Conservation (phyloP, 2,329 filamentous ascomycete genomes). For the Septoria petroselini region DNA sequence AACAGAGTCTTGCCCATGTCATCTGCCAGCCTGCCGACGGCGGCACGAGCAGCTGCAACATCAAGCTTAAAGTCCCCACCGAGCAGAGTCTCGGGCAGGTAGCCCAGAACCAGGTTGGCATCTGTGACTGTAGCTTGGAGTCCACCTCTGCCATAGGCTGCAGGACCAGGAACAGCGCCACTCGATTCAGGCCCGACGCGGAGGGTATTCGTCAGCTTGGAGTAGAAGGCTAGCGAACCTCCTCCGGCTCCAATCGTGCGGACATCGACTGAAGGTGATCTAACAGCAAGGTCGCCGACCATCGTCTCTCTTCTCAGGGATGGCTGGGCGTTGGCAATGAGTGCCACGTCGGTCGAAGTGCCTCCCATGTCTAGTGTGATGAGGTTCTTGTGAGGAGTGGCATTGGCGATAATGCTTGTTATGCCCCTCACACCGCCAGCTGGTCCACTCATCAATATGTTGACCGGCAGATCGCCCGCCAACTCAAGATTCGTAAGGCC, state of each 20-base stretch:
- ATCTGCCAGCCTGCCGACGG: slow-evolving; percentile 26
- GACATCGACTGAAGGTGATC: slow-evolving; percentile 30
- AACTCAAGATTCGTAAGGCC: slow-evolving; percentile 29
- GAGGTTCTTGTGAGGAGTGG: slow-evolving; percentile 31
- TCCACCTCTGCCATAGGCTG: slow-evolving; percentile 30
- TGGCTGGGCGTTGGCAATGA: slow-evolving; percentile 29
- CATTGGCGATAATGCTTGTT: slow-evolving; percentile 31
- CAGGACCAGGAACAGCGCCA: slow-evolving; percentile 28
- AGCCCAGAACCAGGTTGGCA: slow-evolving; percentile 30
- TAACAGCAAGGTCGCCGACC: slow-evolving; percentile 31
- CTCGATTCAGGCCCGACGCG: slow-evolving; percentile 30
- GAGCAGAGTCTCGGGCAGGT: slow-evolving; percentile 30
- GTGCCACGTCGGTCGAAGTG: slow-evolving; percentile 30
- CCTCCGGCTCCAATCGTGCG: slow-evolving; percentile 31
- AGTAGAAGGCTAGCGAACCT: slow-evolving; percentile 31
- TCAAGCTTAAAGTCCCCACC: slow-evolving; percentile 32
- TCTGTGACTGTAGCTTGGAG: slow-evolving; percentile 32
- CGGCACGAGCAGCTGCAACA: slow-evolving; percentile 25
- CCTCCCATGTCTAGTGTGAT: slow-evolving; percentile 33
- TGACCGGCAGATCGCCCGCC: slow-evolving; percentile 29
- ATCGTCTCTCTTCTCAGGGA: slow-evolving; percentile 30
- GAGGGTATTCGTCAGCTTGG: slow-evolving; percentile 29
- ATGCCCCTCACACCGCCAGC: slow-evolving; percentile 31
- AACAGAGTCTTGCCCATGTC: slow-evolving; percentile 31
- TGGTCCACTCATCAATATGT: slow-evolving; percentile 33